Evolutionary conservation across 2,329 filamentous ascomycete genomes (phyloP), one percentile per base, ranked within the genome.

Genomic region (Ophiosphaerella herpotricha): DNA sequence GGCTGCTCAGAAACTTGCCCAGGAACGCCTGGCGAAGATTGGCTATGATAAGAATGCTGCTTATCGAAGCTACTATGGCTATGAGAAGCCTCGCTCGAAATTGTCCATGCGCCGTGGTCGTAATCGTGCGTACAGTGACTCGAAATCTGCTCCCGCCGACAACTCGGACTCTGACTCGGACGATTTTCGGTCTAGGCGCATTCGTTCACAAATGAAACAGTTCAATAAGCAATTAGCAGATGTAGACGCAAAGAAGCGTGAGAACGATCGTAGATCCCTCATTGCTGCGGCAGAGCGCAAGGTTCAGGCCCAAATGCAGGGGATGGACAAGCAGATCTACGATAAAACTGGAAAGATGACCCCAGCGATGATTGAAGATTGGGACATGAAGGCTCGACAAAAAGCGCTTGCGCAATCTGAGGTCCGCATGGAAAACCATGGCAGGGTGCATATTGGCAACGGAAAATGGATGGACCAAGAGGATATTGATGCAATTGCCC

Each of bases 261-360:
- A 87, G 50, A 81, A 83, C 37, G 92, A 96, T 61, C 87, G 90
- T 11, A 87, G 89, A 46, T 80, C 82, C 1, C 77, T 97, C 1
- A 78, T 96, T 57, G 88, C 88, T 8, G 85, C 86, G 3, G 93
- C 93, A 1, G 89, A 92, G 66, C 85, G 88, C 38, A 96, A 96
- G 59, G 93, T 97, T n/a, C 85, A 87, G 58, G 85, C 86, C 16
- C 85, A 84, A 36, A 82, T 97, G 58, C 85, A 89, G 53, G 83
- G 82, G 35, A 91, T 97, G 79, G 93, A 97, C 52, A 85, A 92
- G 69, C 86, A 85, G 63, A 83, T 96, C 11, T 90, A 86, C 58
- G 80, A 83, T 12, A 83, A 93, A 45, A 93, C 89, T 1, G 91
- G 91, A 48, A 86, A 87, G 67, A 80, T 88, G 24, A 84, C 85